These are phyloP conservation scores for Yarrowia porcina DNA, from an alignment of 805 yeast genomes.

Conservation along the genomic window DNA sequence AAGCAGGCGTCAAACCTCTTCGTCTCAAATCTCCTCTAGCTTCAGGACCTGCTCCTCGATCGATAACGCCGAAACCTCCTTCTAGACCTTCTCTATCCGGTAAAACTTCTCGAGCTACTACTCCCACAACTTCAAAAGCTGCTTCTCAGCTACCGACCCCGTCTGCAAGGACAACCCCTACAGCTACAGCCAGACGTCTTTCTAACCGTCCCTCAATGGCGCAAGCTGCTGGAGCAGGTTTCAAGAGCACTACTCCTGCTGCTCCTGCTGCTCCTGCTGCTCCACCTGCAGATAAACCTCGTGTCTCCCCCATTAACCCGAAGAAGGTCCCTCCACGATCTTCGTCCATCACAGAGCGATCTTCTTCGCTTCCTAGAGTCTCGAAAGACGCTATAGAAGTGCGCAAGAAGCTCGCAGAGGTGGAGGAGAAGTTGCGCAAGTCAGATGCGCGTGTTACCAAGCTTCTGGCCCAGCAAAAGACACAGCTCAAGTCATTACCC, in stretches of 20 bases:
- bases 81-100: neutral
- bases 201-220: neutral
- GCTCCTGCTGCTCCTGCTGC: too few species aligned
- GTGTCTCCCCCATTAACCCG: neutral
- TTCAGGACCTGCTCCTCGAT: neutral
- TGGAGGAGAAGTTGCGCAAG: conserved; percentile 1
- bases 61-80: neutral
- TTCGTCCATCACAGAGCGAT: neutral
- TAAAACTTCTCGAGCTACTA: neutral
- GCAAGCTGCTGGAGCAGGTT: neutral
- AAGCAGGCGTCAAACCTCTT: conserved; percentile 6
- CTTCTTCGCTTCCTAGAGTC: neutral
- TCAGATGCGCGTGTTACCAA: neutral
- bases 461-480: conserved; percentile 19
- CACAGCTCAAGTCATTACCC: conserved; percentile 6
- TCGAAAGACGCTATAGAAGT: neutral
- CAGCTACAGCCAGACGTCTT: neutral
- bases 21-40: neutral
- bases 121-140: neutral
- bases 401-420: neutral
- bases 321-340: conserved; percentile 16
- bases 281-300: neutral
- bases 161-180: neutral
- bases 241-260: neutral
- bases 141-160: neutral